A percentile compares a stretch with the other conserved stretches of the same genome.
Evolutionary conservation across 2,329 filamentous ascomycete genomes (phyloP).

Genomic region (Fusarium haematococcum): DNA sequence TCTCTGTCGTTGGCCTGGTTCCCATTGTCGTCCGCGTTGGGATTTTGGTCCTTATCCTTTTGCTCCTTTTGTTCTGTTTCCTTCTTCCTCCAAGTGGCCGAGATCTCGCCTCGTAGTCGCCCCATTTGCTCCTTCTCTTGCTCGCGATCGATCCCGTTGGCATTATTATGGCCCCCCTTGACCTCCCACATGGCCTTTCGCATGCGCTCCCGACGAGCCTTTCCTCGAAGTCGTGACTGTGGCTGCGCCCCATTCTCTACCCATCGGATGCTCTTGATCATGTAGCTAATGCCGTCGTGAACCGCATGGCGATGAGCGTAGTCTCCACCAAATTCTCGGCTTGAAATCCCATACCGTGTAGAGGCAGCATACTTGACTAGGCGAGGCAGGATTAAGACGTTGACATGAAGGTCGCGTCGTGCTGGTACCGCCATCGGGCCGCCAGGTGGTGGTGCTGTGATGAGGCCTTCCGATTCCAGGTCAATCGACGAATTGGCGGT

Average conservation of each 20-base stretch:
- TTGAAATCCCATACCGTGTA: constrained; percentile 83
- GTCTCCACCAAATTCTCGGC: constrained; percentile 78
- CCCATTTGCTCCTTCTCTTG: constrained; percentile 41
- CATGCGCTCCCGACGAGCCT: constrained; percentile 67
- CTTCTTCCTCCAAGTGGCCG: constrained; percentile 51
- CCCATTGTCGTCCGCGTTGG: constrained; percentile 60
- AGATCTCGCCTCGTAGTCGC: constrained; percentile 47
- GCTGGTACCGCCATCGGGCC: constrained; percentile 73
- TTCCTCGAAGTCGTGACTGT: constrained; percentile 67
- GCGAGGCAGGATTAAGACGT: constrained; percentile 82
- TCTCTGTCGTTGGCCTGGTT: constrained; percentile 49
- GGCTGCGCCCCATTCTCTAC: constrained; percentile 79
- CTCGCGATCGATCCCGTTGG: constrained; percentile 42
- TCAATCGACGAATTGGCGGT: constrained; percentile 46
- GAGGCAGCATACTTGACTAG: constrained; percentile 81
- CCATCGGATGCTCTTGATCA: constrained; percentile 85
- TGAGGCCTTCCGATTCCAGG: constrained; percentile 55
- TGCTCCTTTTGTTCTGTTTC: constrained; percentile 38
- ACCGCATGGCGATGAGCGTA: constrained; percentile 55
- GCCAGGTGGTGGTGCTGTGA: constrained; percentile 66
- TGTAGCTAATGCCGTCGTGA: constrained; percentile 92
- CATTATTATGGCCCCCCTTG: constrained; percentile 51
- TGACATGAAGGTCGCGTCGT: constrained; percentile 87
- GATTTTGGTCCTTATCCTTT: constrained; percentile 47
- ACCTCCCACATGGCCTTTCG: constrained; percentile 66